Evolutionary conservation across 805 yeast species (phyloP).

Genomic region (Saturnispora ahearnii): DNA sequence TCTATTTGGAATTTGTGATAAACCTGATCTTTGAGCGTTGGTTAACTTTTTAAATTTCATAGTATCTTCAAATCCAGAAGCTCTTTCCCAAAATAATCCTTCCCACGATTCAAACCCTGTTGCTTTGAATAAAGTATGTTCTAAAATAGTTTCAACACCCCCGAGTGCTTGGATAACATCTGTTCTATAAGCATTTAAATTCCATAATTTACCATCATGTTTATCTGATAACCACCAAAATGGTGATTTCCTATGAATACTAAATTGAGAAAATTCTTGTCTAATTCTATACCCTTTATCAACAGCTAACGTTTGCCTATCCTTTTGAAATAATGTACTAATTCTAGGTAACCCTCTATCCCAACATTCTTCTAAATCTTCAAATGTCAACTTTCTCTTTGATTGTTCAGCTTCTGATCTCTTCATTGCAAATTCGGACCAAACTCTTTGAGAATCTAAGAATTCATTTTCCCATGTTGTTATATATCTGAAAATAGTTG

Average conservation of each 20-base stretch:
- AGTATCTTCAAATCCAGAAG: conserved; percentile 94
- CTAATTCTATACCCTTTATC: conserved; percentile 90
- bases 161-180: conserved; percentile 97
- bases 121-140: conserved; percentile 90
- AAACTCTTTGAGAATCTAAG: conserved; percentile 86
- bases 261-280: conserved; percentile 65
- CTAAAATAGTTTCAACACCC: conserved; percentile 91
- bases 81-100: conserved; percentile 97
- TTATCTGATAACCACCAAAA: conserved; percentile 95
- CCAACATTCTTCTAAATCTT: conserved; percentile 92
- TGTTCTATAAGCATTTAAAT: conserved; percentile 80
- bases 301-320: conserved; percentile 86
- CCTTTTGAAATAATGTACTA: conserved; percentile 90
- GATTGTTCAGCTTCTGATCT: conserved; percentile 80
- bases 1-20: conserved; percentile 95
- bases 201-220: conserved; percentile 96
- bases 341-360: conserved; percentile 96
- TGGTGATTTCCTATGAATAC: conserved; percentile 67
- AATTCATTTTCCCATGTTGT: conserved; percentile 97
- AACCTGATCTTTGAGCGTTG: conserved; percentile 94
- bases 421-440: conserved; percentile 94
- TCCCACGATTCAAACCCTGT: conserved; percentile 99
- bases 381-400: conserved; percentile 79
- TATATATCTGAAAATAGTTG: conserved; percentile 87
- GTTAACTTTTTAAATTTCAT: conserved; percentile 91